Conservation (phyloP, 495 filamentous ascomycete species). For the Hapsidospora chrysogenum region DNA sequence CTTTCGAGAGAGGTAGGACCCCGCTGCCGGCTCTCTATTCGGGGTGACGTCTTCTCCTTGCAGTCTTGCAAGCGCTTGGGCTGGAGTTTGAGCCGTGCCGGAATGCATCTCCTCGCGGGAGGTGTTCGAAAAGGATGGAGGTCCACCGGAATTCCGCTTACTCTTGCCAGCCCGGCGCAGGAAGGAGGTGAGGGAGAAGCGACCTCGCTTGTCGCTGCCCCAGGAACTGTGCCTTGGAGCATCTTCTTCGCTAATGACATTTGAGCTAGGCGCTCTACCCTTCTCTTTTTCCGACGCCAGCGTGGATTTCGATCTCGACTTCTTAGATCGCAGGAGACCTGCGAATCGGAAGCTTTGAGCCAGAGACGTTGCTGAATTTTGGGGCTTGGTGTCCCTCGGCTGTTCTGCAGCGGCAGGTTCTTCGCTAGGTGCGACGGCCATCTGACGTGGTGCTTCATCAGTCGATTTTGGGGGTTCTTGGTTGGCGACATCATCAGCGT, state of each 20-base stretch:
- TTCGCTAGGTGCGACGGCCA: too few species aligned
- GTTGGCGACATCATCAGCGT: constrained; percentile 3
- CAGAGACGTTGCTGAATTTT: neutral
- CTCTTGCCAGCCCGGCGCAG: constrained; percentile 53
- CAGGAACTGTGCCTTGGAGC: constrained; percentile 19
- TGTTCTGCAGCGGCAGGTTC: too few species aligned
- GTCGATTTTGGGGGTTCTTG: too few species aligned
- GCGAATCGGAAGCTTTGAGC: neutral
- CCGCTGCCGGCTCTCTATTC: constrained; percentile 5
- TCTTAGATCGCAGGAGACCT: neutral
- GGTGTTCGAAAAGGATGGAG: constrained; percentile 58
- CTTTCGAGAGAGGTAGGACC: constrained; percentile 16
- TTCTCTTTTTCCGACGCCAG: constrained; percentile 19
- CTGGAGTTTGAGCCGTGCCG: constrained; percentile 1
- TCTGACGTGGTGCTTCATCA: too few species aligned
- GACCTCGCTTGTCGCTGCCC: constrained; percentile 20
- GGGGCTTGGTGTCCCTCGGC: neutral
- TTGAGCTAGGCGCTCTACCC: constrained; percentile 16
- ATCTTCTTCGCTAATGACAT: constrained; percentile 18
- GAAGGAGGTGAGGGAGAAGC: constrained; percentile 45
- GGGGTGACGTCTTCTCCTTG: neutral
- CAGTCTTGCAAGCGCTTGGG: constrained; percentile 11
- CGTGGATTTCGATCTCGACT: constrained; percentile 9
- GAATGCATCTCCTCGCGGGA: constrained; percentile 59
- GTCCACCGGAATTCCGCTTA: constrained; percentile 39